A percentile compares a stretch with the other conserved stretches of the same genome.
These are phyloP conservation scores for Fraxinus sp. DNA, from an alignment of 305 asterid species.

Conservation along the genomic window DNA sequence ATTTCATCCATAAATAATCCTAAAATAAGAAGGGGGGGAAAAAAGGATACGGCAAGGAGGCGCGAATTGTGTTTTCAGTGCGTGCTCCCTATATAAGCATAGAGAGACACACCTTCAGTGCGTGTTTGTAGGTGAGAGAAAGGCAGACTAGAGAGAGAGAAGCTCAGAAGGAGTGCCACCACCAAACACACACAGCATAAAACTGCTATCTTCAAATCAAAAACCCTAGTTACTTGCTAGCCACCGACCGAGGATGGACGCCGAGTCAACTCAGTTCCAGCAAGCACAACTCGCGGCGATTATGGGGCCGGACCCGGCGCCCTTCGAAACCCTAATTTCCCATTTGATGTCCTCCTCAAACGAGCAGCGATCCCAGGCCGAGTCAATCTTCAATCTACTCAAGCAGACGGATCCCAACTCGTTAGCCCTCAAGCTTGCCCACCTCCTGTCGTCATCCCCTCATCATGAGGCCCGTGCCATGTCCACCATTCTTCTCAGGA, in stretches of 20 bases:
- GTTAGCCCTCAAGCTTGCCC: constrained; percentile 62
- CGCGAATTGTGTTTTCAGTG: constrained; percentile 15
- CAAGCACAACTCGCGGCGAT: constrained; percentile 73
- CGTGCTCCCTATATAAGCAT: constrained; percentile 25
- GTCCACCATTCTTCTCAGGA: constrained; percentile 77
- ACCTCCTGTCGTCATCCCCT: constrained; percentile 55
- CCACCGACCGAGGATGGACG: constrained; percentile 47
- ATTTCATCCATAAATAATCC: not conserved
- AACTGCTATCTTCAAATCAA: constrained; percentile 10
- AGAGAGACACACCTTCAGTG: constrained; percentile 27
- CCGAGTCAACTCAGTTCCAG: constrained; percentile 63
- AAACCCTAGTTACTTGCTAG: constrained; percentile 43
- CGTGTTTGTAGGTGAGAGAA: constrained; percentile 32
- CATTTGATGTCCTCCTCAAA: constrained; percentile 75
- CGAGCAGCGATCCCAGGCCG: constrained; percentile 82
- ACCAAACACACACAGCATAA: constrained; percentile 4
- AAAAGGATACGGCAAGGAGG: constrained; percentile 2
- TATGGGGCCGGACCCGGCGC: constrained; percentile 69
- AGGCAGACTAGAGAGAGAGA: constrained; percentile 20
- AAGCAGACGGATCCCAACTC: constrained; percentile 84
- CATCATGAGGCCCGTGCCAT: constrained; percentile 72
- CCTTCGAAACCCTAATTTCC: constrained; percentile 67
- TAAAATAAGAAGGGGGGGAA: not conserved
- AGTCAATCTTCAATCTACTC: constrained; percentile 63
- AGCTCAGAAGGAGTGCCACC: constrained; percentile 28